Evolutionary conservation across 495 filamentous ascomycete genomes (phyloP).

Genomic region (Cairneyella variabilis): DNA sequence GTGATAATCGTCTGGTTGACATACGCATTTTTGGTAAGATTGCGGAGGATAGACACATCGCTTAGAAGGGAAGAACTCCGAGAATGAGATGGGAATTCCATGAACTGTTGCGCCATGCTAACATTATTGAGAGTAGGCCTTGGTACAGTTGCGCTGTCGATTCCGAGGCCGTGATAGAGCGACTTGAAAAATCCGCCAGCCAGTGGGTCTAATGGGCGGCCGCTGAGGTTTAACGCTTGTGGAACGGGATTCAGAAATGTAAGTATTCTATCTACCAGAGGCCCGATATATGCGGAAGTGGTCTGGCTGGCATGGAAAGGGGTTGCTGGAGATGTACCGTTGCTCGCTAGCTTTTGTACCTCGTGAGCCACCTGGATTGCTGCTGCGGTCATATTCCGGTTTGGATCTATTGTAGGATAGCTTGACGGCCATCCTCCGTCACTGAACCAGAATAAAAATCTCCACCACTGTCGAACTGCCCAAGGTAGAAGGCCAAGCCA

Average conservation of each 20-base stretch:
- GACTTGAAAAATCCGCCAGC: slow-evolving; percentile 26
- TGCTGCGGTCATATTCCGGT: slow-evolving; percentile 11
- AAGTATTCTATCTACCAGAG: slow-evolving; percentile 11
- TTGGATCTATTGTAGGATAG: not conserved
- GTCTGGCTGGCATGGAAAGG: slow-evolving; percentile 37
- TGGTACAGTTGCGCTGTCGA: slow-evolving; percentile 5
- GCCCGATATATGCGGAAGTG: slow-evolving; percentile 23
- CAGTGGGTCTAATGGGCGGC: slow-evolving; percentile 46
- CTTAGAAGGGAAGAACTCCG: slow-evolving; percentile 57
- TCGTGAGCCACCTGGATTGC: slow-evolving; percentile 18
- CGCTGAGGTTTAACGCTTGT: slow-evolving; percentile 39
- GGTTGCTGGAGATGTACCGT: slow-evolving; percentile 38
- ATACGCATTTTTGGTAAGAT: slow-evolving; percentile 65
- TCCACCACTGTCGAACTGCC: slow-evolving; percentile 87
- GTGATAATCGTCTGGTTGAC: slow-evolving; percentile 81
- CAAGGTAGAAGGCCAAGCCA: slow-evolving; percentile 90
- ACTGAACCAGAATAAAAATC: slow-evolving; percentile 88
- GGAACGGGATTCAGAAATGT: slow-evolving; percentile 35
- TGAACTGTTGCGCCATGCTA: slow-evolving; percentile 3
- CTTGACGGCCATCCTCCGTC: slow-evolving; percentile 71
- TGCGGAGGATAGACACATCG: slow-evolving; percentile 65
- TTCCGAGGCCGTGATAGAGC: slow-evolving; percentile 18
- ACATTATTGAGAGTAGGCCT: not conserved
- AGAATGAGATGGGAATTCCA: not conserved
- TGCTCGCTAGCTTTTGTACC: slow-evolving; percentile 14